phyloP scores from a whole-genome alignment of 192 early-diverging fungal species.

The Umbelopsis ramanniana region DNA sequence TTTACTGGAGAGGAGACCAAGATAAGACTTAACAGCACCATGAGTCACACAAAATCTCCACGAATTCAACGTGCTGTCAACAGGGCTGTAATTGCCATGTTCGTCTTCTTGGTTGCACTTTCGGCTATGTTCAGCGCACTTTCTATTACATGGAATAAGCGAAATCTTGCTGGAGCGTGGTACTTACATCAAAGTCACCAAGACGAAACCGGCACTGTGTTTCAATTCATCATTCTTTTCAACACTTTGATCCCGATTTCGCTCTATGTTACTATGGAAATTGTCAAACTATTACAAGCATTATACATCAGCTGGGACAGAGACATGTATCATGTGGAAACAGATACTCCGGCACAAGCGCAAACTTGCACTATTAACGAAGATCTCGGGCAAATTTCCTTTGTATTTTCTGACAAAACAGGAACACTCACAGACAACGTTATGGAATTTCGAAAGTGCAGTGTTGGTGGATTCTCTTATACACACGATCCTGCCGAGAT shows the following conservation, averaged over 20 bases:
- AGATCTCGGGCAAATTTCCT: slow-evolving; percentile 85
- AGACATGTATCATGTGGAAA: slow-evolving; percentile 74
- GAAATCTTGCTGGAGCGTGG: slow-evolving; percentile 45
- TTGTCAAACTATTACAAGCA: slow-evolving; percentile 75
- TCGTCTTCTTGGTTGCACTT: slow-evolving; percentile 60
- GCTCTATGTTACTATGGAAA: slow-evolving; percentile 86
- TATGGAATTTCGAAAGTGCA: slow-evolving; percentile 77
- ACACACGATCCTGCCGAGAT: slow-evolving; percentile 59
- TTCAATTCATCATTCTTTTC: slow-evolving; percentile 80
- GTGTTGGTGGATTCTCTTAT: slow-evolving; percentile 63
- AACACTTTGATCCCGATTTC: slow-evolving; percentile 89
- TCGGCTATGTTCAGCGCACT: slow-evolving; percentile 56
- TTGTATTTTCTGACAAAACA: slow-evolving; percentile 91
- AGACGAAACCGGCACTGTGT: slow-evolving; percentile 42
- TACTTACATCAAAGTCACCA: slow-evolving; percentile 46
- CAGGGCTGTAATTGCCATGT: slow-evolving; percentile 74
- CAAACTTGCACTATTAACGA: slow-evolving; percentile 86
- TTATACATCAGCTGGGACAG: slow-evolving; percentile 82
- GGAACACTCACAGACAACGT: slow-evolving; percentile 89
- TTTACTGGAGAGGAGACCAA: slow-evolving; percentile 74
- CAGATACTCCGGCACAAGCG: slow-evolving; percentile 76
- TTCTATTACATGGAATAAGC: slow-evolving; percentile 53
- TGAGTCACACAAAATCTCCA: slow-evolving; percentile 74
- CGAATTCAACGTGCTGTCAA: slow-evolving; percentile 80
- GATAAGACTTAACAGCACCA: slow-evolving; percentile 72